Conservation (phyloP, 495 filamentous ascomycete species). For the Trichodelitschia bisporula region DNA sequence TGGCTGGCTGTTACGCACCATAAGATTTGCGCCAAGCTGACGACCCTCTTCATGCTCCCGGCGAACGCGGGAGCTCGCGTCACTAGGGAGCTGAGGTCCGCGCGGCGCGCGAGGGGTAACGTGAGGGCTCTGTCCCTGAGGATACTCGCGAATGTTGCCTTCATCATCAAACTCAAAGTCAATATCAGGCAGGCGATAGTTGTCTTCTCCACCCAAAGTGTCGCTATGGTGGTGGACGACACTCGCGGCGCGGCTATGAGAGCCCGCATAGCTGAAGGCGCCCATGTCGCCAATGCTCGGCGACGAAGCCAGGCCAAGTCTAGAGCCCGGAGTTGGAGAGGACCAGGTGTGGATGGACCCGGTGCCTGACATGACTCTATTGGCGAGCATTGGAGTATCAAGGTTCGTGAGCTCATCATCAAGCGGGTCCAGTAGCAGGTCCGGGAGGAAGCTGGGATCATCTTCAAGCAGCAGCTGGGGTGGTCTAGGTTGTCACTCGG, state of each 20-base stretch:
- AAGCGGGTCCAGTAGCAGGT: conserved; percentile 29
- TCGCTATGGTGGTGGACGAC: conserved; percentile 1
- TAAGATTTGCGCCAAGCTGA: too few species aligned
- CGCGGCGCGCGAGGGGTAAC: too few species aligned
- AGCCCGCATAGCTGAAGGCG: conserved; percentile 15
- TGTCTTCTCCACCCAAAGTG: conserved; percentile 17
- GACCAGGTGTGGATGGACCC: too few species aligned
- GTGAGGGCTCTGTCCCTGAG: too few species aligned
- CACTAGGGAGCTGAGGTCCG: too few species aligned
- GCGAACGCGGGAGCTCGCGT: too few species aligned
- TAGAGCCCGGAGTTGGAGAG: too few species aligned
- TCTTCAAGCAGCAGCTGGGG: conserved; percentile 58
- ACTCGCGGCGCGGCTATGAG: conserved; percentile 6
- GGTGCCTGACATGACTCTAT: conserved; percentile 1
- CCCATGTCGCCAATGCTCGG: conserved; percentile 13
- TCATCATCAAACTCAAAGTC: conserved; percentile 42
- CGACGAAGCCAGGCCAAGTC: conserved; percentile 7
- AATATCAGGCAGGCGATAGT: conserved; percentile 28
- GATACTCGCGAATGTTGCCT: too few species aligned
- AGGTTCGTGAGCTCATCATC: conserved; percentile 27
- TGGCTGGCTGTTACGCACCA: too few species aligned
- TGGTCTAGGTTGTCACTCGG: too few species aligned
- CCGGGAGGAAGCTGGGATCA: conserved; percentile 68
- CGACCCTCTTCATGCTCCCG: too few species aligned
- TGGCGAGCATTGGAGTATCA: conserved; percentile 9